Base-by-base conservation (phyloP, 345 rosid species). In the Salix udensis region DNA sequence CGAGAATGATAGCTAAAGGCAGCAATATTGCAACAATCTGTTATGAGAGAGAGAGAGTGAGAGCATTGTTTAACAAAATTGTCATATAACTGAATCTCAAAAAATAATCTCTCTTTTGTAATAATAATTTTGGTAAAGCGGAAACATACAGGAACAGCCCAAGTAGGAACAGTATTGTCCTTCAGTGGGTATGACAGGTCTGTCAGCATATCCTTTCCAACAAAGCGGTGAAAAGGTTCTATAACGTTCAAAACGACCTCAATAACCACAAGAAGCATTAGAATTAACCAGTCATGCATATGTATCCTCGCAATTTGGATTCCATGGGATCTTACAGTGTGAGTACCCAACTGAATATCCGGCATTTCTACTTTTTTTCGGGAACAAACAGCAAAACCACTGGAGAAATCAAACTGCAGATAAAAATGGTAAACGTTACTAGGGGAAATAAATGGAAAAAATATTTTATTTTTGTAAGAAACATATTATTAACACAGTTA, bases 221-320 rank as follows among this genome's bases (percentile, higher is more conserved):
- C 92, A 82, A 95, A 95, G 30, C 97, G 97, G 77, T 93, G 93
- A 86, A 95, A 91, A 16, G 97, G 98, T 75, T 91, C 93, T 28
- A 95, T 88, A 24, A 90, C 78, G 73, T 89, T 90, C 77, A 95
- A 84, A 82, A 85, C 79, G 75, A 82, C 52, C 26, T 84, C 96
- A 60, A 93, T 83, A 70, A 86, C 85, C 52, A 79, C 82, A 19
- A 93, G 93, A 67, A 93, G 87, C 23, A 90, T 4, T 73, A 95
- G 96, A 86, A 93, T 91, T 74, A 93, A 79, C 98, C 97, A 95
- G 80, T 93, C 98, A 85, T 91, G 90, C 93, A 84, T 86, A 82
- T 95, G 98, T 30, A 76, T 72, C 87, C 89, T 88, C 31, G 95
- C 92, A 62, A 93, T 89, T 71, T 82, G 81, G 74, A 80, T 75